phyloP scores from a whole-genome alignment of 106 monocot species.

The Dendrobium chrysotoxum region DNA sequence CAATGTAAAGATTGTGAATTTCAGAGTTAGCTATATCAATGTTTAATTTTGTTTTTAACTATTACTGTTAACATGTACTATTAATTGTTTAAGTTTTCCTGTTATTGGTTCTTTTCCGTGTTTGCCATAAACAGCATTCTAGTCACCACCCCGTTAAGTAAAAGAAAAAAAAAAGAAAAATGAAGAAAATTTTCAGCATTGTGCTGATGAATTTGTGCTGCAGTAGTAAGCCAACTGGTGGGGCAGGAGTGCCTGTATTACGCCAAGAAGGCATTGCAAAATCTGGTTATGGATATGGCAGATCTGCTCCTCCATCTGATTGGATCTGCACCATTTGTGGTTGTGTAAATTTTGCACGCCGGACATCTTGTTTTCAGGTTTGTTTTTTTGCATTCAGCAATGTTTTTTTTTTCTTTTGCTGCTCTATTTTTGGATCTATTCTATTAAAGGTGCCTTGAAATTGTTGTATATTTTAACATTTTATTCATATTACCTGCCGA shows the following conservation, averaged over 20 bases:
- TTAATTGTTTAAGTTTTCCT: background rate
- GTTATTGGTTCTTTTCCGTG: background rate
- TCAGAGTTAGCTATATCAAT: background rate
- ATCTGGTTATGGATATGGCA: conserved; percentile 44
- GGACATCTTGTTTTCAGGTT: conserved; percentile 95
- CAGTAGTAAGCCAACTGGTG: conserved; percentile 95
- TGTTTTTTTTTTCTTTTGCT: background rate
- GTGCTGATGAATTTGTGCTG: conserved; percentile 12
- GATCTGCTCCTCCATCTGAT: conserved; percentile 50
- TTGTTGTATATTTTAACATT: background rate
- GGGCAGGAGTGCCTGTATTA: conserved; percentile 40
- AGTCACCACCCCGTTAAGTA: too few species aligned
- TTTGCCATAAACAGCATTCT: too few species aligned
- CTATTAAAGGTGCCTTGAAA: background rate
- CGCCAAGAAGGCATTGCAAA: conserved; percentile 47
- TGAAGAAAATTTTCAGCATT: background rate
- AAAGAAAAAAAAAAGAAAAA: background rate
- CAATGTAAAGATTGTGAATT: background rate
- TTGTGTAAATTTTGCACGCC: conserved; percentile 97
- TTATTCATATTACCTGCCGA: background rate
- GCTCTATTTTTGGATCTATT: background rate
- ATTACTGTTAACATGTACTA: background rate
- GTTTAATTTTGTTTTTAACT: background rate
- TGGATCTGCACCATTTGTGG: conserved; percentile 97
- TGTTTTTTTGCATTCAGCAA: conserved; percentile 7